Percentiles rank a stretch among this genome's conserved stretches.
These are phyloP conservation scores for Gracilaria gracilis DNA, from an alignment of 23 red algal species.

Conservation along the genomic window DNA sequence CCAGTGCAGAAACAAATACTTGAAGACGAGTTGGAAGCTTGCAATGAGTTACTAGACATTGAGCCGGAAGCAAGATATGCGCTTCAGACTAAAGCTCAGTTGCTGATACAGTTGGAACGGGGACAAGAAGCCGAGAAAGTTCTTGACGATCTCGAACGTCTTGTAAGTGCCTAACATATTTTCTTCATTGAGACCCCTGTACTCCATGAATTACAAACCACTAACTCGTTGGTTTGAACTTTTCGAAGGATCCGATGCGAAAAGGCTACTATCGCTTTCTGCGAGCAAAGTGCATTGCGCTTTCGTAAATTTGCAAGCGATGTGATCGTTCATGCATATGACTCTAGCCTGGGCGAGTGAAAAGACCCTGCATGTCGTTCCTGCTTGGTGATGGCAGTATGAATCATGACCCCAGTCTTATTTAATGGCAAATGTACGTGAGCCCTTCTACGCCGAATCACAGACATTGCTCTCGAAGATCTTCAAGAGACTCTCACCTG, in stretches of 20 bases:
- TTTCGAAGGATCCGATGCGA: conserved; percentile 61
- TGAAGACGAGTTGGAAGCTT: conserved; percentile 47
- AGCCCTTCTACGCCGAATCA: no score
- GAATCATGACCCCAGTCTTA: no score
- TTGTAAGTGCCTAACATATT: conserved; percentile 31
- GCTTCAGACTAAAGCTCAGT: conserved; percentile 60
- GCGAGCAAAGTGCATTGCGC: conserved; percentile 11
- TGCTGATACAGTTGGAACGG: conserved; percentile 46
- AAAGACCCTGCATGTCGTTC: no score
- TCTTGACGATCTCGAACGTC: conserved; percentile 38
- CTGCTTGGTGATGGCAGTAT: no score
- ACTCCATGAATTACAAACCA: neutral
- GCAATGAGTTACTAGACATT: conserved; percentile 67
- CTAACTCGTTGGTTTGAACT: neutral
- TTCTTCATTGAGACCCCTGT: neutral
- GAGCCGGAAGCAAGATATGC: conserved; percentile 75
- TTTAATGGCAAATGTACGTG: no score
- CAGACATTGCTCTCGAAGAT: no score
- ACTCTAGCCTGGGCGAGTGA: no score
- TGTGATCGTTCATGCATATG: neutral
- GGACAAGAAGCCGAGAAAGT: conserved; percentile 11
- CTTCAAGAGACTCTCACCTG: no score
- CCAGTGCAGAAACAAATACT: neutral
- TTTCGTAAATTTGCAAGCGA: neutral
- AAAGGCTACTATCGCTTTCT: conserved; percentile 47